These are phyloP conservation scores for Microcera coccophila DNA, from an alignment of 2,329 filamentous ascomycete genomes.

Conservation along the genomic window DNA sequence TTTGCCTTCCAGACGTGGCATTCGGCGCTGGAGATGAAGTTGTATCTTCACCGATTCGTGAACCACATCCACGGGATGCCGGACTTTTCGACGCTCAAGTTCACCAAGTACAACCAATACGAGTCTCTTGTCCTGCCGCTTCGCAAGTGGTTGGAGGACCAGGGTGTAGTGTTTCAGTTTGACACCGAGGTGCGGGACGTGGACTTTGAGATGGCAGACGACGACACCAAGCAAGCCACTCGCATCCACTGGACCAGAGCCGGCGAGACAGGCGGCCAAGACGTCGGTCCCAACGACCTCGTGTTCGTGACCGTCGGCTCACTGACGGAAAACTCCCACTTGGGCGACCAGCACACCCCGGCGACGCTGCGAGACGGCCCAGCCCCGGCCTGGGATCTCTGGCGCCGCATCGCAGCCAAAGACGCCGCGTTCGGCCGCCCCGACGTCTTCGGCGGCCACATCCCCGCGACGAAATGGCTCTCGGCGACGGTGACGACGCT, in stretches of 20 bases:
- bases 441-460: constrained; percentile 11
- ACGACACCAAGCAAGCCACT: constrained; percentile 8
- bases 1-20: constrained; percentile 16
- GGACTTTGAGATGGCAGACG: constrained; percentile 6
- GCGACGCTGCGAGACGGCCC: constrained; percentile 5
- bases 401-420: constrained; percentile 11
- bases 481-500: constrained; percentile 40
- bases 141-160: constrained; percentile 11
- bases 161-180: constrained; percentile 13
- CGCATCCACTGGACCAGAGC: constrained; percentile 7
- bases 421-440: constrained; percentile 9
- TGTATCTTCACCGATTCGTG: constrained; percentile 12
- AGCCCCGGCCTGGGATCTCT: constrained; percentile 13
- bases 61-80: constrained; percentile 14
- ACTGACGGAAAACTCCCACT: constrained; percentile 10
- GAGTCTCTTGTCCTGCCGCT: constrained; percentile 12
- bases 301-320: constrained; percentile 13
- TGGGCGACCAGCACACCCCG: constrained; percentile 10
- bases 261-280: constrained; percentile 5
- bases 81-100: constrained; percentile 14
- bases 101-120: constrained; percentile 14
- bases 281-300: constrained; percentile 6
- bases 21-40: constrained; percentile 13
- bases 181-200: constrained; percentile 10
- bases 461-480: constrained; percentile 32